Conservation (phyloP, 257 asterid genomes). For the Leptodermis oblonga region DNA sequence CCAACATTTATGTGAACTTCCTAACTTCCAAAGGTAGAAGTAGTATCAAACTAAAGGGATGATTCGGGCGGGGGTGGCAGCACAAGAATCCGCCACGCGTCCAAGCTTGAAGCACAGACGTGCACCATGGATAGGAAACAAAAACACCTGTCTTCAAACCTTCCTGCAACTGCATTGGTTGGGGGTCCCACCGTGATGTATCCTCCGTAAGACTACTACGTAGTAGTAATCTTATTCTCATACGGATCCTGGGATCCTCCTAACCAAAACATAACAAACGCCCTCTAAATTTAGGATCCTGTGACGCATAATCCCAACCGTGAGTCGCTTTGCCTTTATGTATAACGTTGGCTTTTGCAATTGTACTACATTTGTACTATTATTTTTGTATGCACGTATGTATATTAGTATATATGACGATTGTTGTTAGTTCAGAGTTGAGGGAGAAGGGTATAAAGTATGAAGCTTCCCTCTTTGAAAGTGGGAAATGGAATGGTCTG, state of each 20-base stretch:
- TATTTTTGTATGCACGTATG: not conserved
- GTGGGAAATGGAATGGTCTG: not conserved
- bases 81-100: constrained; percentile 34
- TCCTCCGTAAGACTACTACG: too few species aligned
- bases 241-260: constrained; percentile 5
- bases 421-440: not conserved
- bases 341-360: not conserved
- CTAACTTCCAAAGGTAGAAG: too few species aligned
- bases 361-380: not conserved
- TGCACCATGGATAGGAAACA: constrained; percentile 24
- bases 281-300: constrained; percentile 11
- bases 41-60: not conserved
- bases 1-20: too few species aligned
- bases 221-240: not conserved
- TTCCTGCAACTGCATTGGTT: too few species aligned
- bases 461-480: not conserved
- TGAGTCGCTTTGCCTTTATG: not conserved
- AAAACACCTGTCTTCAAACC: constrained; percentile 40
- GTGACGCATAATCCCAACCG: not conserved
- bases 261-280: constrained; percentile 19
- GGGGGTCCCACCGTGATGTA: too few species aligned
- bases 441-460: not conserved
- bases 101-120: constrained; percentile 3
- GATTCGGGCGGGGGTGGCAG: not conserved
- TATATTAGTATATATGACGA: not conserved